Base-by-base conservation (phyloP, 1,284 basidiomycete species). In the Chondrostereum purpureum region DNA sequence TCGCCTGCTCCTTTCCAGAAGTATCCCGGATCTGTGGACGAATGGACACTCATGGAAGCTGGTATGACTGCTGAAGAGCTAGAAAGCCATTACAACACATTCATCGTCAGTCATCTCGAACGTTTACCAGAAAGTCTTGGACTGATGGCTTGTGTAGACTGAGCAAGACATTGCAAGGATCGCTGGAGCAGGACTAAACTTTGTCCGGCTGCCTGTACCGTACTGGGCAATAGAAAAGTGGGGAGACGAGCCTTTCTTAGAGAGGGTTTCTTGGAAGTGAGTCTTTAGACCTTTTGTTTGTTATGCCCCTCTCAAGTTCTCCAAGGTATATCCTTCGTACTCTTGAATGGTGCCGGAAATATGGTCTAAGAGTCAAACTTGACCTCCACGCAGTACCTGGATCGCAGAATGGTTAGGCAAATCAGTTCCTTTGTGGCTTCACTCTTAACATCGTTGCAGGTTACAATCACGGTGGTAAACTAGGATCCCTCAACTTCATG, bases 121-220 rank as follows among this genome's bases (percentile, higher is more conserved):
- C 3, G 44, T 20, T n/a, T 47, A 22, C 34, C 20, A 23, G 31
- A 52, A 16, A 48, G 35, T 24, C 39, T 5, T 14, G 21, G 14
- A 33, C 4, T 38, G 43, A 35, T 24, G 8, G 27, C 42, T 43
- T 45, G 42, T 35, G 38, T 58, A 89, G 81, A 94, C 92, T 24
- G 92, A 95, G 61, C 65, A 83, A 58, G 92, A 95, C 65, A 84
- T 96, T 58, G 89, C 88, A 14, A 71, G 89, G 58, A 95, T 96
- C 43, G 91, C 89, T n/a, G 84, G 78, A 3, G 92, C 92, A 3
- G 92, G 92, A 17, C 69, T 95, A 53, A 92, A 90, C 63, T 93
- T 87, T 77, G 69, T 93, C 43, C 77, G 91, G 31, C 64, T 95
- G 1, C 90, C 92, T 0, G 75, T 95, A 39, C 83, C 86, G 0